Conservation (phyloP, 1,139 yeast genomes). For the Blastobotrys proliferans region DNA sequence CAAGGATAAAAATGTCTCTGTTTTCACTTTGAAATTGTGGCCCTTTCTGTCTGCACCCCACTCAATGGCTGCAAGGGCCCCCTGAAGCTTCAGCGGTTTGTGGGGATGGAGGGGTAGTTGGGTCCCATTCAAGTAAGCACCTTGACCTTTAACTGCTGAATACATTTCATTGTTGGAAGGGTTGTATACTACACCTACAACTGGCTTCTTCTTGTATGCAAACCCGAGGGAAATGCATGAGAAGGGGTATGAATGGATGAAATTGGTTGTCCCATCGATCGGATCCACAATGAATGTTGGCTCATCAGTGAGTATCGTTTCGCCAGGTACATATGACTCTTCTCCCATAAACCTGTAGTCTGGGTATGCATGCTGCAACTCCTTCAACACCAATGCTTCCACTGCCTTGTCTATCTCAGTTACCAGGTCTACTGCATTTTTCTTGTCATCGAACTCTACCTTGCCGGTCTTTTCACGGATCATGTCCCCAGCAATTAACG, state of each 20-base stretch:
- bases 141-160: conserved; percentile 49
- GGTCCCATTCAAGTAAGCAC: conserved; percentile 47
- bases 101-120: conserved; percentile 38
- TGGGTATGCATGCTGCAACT: conserved; percentile 41
- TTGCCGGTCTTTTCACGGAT: conserved; percentile 45
- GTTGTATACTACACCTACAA: conserved; percentile 56
- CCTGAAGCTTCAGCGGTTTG: conserved; percentile 42
- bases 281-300: conserved; percentile 63
- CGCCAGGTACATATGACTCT: conserved; percentile 49
- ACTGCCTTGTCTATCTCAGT: conserved; percentile 55
- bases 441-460: conserved; percentile 49
- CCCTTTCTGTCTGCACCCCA: conserved; percentile 58
- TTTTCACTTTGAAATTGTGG: conserved; percentile 45
- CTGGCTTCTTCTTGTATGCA: conserved; percentile 46
- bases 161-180: conserved; percentile 50
- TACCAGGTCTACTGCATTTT: conserved; percentile 55
- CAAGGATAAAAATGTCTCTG: conserved; percentile 44
- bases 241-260: conserved; percentile 56
- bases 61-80: conserved; percentile 54
- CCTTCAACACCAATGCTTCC: conserved; percentile 43
- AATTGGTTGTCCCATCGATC: conserved; percentile 60
- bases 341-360: conserved; percentile 53
- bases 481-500: conserved; percentile 48
- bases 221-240: conserved; percentile 58
- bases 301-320: conserved; percentile 43